phyloP scores from a whole-genome alignment of 768 basidiomycete species.

The Termitomyces sp. region DNA sequence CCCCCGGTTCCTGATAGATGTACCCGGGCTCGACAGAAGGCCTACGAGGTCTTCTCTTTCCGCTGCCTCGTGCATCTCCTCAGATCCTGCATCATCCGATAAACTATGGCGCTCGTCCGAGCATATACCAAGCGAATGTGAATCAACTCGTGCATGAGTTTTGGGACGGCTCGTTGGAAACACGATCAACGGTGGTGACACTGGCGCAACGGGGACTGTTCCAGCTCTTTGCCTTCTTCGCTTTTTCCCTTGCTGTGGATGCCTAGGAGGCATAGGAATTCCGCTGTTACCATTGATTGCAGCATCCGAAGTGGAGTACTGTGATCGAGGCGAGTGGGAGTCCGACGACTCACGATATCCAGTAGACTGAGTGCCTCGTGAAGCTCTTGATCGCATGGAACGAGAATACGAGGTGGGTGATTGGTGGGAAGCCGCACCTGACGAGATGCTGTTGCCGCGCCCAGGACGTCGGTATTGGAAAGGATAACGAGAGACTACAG shows the following conservation, averaged over 20 bases:
- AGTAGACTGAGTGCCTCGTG: constrained; percentile 50
- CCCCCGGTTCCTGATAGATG: constrained; percentile 37
- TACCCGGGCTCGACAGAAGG: constrained; percentile 44
- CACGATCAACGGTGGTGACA: constrained; percentile 12
- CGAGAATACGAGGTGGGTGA: constrained; percentile 24
- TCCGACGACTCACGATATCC: constrained; percentile 59
- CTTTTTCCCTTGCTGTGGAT: constrained; percentile 26
- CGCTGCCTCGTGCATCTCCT: constrained; percentile 51
- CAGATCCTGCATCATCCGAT: constrained; percentile 36
- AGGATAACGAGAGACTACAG: constrained; percentile 63
- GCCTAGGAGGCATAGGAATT: constrained; percentile 39
- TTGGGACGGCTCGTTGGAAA: constrained; percentile 21
- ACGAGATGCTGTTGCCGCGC: constrained; percentile 37
- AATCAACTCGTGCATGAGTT: constrained; percentile 8
- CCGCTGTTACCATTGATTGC: constrained; percentile 28
- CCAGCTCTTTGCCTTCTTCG: constrained; percentile 24
- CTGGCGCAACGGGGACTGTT: constrained; percentile 24
- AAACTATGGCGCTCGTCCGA: constrained; percentile 22
- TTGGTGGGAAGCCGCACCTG: constrained; percentile 33
- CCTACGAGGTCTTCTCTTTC: constrained; percentile 61
- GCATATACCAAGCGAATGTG: constrained; percentile 13
- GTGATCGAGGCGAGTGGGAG: constrained; percentile 44
- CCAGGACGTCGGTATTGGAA: constrained; percentile 56
- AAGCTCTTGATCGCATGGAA: constrained; percentile 30
- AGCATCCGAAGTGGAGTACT: constrained; percentile 27